Base-by-base conservation (phyloP, 2,329 filamentous ascomycete species). In the Podosphaera xanthii region DNA sequence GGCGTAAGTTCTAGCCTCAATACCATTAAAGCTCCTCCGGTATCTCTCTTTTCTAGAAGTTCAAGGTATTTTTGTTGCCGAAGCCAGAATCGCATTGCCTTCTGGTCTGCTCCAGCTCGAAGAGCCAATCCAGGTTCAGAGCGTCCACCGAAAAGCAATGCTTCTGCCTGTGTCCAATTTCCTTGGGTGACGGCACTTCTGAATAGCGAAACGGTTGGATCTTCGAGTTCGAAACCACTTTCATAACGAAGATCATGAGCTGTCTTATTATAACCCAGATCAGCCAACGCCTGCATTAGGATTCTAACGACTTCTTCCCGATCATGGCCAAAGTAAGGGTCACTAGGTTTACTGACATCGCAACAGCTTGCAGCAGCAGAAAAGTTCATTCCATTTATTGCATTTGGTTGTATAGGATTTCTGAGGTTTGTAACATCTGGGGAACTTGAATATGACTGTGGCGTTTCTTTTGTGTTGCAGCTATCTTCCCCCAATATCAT, bases 1-100 rank as follows among this genome's bases (percentile, higher is more conserved):
- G 92, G 90, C 0, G 89, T 92, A 59, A 98, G 73, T 73, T 98
- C 91, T 62, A 81, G 82, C 30, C 92, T 82, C 53, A 98, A 77
- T n/a, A 96, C 88, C 67, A 77, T 77, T 60, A 98, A 75, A 6
- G 91, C 92, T 58, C 78, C 77, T 12, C 77, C 77, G 7, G 87
- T 79, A 65, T 96, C 83, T 64, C 82, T 76, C 66, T 77, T 75
- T 70, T 97, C 90, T 50, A 98, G 73, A 7, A 95, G 74, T 72
- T 98, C 92, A 36, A 98, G 75, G 66, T 91, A 98, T 70, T 97
- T 97, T 69, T 98, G 92, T 69, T 94, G 86, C 63, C 91, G 80
- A 66, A 98, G 75, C 75, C 83, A 83, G 70, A 97, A 96, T 54
- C 84, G 78, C 85, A 98, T 91, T 58, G 84, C 76, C 64, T 84